Evolutionary conservation across 2,329 filamentous ascomycete species (phyloP), one percentile per base, ranked within the genome.

Genomic region (Epichloe coenophiala): DNA sequence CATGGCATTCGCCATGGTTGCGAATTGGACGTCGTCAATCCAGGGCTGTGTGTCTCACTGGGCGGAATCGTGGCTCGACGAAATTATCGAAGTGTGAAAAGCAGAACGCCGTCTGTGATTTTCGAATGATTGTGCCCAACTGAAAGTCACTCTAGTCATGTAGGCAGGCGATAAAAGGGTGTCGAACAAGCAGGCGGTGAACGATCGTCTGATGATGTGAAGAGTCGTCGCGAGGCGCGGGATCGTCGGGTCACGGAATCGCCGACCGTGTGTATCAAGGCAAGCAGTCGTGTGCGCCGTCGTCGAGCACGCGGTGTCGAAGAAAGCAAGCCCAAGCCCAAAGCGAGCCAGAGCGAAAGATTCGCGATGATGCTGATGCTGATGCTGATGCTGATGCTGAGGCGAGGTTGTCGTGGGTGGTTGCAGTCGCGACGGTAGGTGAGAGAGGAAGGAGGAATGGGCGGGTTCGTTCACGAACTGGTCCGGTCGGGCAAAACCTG

Each of bases 1-100:
- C 77, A 81, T 81, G 77, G 77, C 77, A 65, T 76, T 74, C 63
- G 76, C 76, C 77, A 80, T 81, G 75, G 75, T 72, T 71, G 67
- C 68, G 65, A 61, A 59, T 61, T 63, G 64, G 64, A 59, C 56
- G 63, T 67, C 70, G 69, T 78, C 75, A 78, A 72, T 72, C 74
- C 66, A 68, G 64, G 62, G 60, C 60, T 55, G 54, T 50, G 54
- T 50, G 37, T 45, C 48, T 43, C 31, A 17, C 43, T 40, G 17
- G 41, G 13, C 35, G 42, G 33, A 38, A 49, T 52, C 40, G 43
- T 15, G 33, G 13, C 33, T 48, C 47, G 31, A 41, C 35, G 8
- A 21, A 17, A 42, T 5, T 17, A 44, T 38, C 42, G 15, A 17
- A 21, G 35, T 41, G 21, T 21, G 31, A n/a, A 19, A 8, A 17